A percentile compares a stretch with the other conserved stretches of the same genome.
Evolutionary conservation across 106 monocot species (phyloP).

Genomic region (Alisma plantagoaquatica): DNA sequence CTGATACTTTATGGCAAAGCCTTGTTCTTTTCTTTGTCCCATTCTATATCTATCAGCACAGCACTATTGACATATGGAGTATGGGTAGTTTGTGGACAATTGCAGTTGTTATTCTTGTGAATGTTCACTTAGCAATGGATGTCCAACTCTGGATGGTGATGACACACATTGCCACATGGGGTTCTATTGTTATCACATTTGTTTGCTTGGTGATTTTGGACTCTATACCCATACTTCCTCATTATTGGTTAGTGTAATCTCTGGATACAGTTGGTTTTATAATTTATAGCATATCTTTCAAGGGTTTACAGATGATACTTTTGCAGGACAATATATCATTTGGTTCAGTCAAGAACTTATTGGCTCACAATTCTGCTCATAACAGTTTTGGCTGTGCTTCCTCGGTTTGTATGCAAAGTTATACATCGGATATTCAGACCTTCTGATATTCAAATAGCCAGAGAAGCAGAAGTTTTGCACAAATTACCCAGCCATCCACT

Average conservation of each 20-base stretch:
- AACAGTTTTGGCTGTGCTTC: slow-evolving; percentile 73
- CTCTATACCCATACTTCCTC: slow-evolving; percentile 79
- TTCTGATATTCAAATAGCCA: slow-evolving; percentile 92
- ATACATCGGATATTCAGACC: slow-evolving; percentile 70
- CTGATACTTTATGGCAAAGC: slow-evolving; percentile 96
- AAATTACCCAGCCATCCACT: slow-evolving; percentile 13
- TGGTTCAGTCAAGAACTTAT: slow-evolving; percentile 50
- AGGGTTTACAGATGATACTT: background rate
- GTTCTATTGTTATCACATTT: slow-evolving; percentile 69
- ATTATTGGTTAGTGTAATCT: slow-evolving; percentile 62
- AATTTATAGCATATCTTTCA: background rate
- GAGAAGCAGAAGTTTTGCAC: slow-evolving; percentile 80
- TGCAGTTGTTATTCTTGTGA: slow-evolving; percentile 89
- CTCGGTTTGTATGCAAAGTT: slow-evolving; percentile 77
- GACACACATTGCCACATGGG: slow-evolving; percentile 87
- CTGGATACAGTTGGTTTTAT: slow-evolving; percentile 1
- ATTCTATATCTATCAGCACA: slow-evolving; percentile 59
- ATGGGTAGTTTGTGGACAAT: slow-evolving; percentile 95
- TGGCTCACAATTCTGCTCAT: slow-evolving; percentile 85
- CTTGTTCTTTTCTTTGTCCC: slow-evolving; percentile 93
- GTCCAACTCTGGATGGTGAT: slow-evolving; percentile 70
- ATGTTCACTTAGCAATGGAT: slow-evolving; percentile 93
- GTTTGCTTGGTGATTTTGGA: slow-evolving; percentile 80
- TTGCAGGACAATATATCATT: slow-evolving; percentile 90
- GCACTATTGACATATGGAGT: slow-evolving; percentile 89